phyloP scores from a whole-genome alignment of 441 rosid genomes.

The Jatropha podagrica region DNA sequence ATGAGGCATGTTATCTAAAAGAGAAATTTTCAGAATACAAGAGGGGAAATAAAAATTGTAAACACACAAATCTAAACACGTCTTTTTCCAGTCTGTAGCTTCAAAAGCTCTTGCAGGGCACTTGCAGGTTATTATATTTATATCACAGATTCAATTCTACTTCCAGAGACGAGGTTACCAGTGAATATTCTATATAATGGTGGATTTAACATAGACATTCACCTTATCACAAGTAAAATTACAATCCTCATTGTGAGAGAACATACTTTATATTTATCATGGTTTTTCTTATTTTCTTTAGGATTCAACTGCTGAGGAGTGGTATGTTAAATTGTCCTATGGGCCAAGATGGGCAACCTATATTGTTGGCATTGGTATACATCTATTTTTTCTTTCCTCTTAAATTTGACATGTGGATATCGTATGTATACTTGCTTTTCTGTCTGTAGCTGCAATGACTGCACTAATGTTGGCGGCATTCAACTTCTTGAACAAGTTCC shows the following conservation, averaged over 20 bases:
- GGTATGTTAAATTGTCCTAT: slow-evolving; percentile 74
- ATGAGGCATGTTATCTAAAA: background rate
- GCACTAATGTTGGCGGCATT: slow-evolving; percentile 57
- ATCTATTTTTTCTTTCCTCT: slow-evolving; percentile 11
- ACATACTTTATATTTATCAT: slow-evolving; percentile 1
- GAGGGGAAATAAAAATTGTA: background rate
- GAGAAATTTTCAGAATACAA: background rate
- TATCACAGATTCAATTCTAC: background rate
- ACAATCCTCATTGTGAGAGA: background rate
- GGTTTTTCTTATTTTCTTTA: slow-evolving; percentile 38
- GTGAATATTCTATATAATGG: background rate
- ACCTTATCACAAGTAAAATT: slow-evolving; percentile 1
- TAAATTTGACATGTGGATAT: slow-evolving; percentile 8
- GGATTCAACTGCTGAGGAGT: slow-evolving; percentile 52
- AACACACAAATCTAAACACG: slow-evolving; percentile 7
- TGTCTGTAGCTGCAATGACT: slow-evolving; percentile 65
- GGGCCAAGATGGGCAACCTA: slow-evolving; percentile 95
- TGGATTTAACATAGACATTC: background rate
- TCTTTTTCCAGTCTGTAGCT: background rate
- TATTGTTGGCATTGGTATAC: slow-evolving; percentile 75
- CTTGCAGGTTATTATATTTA: background rate
- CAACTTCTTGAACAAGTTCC: slow-evolving; percentile 63
- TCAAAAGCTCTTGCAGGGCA: slow-evolving; percentile 10
- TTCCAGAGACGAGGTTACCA: background rate
- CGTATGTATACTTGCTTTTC: slow-evolving; percentile 12